Conservation (phyloP, 2,329 filamentous ascomycete genomes). For the Lasiodiplodia theobromae region DNA sequence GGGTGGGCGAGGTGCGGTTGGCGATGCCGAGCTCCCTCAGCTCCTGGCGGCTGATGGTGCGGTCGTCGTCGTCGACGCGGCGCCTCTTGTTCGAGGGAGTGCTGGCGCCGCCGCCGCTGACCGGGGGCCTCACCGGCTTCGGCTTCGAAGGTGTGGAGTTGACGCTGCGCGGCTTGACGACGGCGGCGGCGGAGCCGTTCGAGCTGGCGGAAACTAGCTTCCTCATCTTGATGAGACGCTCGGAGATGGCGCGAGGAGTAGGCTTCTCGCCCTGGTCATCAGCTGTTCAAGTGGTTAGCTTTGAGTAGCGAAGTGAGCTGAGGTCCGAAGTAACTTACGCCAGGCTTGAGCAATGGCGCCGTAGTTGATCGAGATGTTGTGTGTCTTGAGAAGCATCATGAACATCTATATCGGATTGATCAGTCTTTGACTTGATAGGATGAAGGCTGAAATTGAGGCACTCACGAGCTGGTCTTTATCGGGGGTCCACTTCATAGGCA, state of each 20-base stretch:
- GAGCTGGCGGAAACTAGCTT: constrained; percentile 2
- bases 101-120: no score
- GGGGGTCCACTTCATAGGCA: constrained; percentile 36
- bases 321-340: constrained; percentile 8
- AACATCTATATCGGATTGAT: constrained; percentile 10
- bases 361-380: constrained; percentile 17
- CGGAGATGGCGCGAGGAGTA: constrained; percentile 26
- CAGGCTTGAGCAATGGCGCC: constrained; percentile 10
- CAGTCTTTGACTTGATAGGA: no score
- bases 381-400: constrained; percentile 9
- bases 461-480: constrained; percentile 34
- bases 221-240: constrained; percentile 25
- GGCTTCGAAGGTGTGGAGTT: constrained; percentile 3
- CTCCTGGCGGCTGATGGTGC: background rate
- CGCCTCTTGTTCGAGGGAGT: background rate
- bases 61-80: background rate
- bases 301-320: background rate
- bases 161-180: background rate
- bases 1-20: background rate
- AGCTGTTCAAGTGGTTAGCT: background rate
- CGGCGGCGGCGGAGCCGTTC: background rate
- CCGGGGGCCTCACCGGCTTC: background rate
- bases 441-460: background rate
- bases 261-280: constrained; percentile 21
- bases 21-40: background rate